Evolutionary conservation across 192 early-diverging fungal genomes (phyloP), one percentile per base, ranked within the genome.

Genomic region (Coemansia nantahalensis): DNA sequence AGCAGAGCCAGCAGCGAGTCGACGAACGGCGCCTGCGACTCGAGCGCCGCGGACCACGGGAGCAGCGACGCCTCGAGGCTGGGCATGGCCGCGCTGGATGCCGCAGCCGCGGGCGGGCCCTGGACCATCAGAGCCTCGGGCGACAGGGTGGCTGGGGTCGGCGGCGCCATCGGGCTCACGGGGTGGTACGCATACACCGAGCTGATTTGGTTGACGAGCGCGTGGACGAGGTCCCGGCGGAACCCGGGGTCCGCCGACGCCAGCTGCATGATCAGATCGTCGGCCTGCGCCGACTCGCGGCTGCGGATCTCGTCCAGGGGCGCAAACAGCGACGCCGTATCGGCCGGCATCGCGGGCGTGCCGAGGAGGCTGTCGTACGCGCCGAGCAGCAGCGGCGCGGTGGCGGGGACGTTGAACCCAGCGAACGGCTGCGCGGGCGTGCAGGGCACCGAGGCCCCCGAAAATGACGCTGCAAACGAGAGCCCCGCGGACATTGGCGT

Each of bases 171-270:
- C 5, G 42, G 26, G 7, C 16, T 28, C 6, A 74, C 32, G 9
- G 45, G 41, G 59, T 62, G 51, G 48, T 75, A 75, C 26, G 71
- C 61, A 14, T 55, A 40, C 8, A 52, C 33, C 2, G 71, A 65
- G 37, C 56, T 54, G 56, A 75, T 75, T 38, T 39, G 32, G 65
- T 75, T 49, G 16, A 75, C 60, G 7, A 75, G 59, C 38, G 71
- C 71, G 42, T 75, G 71, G 31, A 75, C 71, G 37, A 75, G 52
- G 36, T 34, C 59, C 56, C 60, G 60, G 26, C 61, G 71, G 51
- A 75, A 21, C 12, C 30, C 48, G 8, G 71, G 64, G 40, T 67
- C 59, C 11, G 33, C 23, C 9, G 44, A 30, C 16, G 64, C 59
- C 45, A 75, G 45, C 51, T 67, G 63, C 14, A 26, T 37, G 11